Conservation (phyloP, 768 basidiomycete species). For the Hypholoma fasciculare region DNA sequence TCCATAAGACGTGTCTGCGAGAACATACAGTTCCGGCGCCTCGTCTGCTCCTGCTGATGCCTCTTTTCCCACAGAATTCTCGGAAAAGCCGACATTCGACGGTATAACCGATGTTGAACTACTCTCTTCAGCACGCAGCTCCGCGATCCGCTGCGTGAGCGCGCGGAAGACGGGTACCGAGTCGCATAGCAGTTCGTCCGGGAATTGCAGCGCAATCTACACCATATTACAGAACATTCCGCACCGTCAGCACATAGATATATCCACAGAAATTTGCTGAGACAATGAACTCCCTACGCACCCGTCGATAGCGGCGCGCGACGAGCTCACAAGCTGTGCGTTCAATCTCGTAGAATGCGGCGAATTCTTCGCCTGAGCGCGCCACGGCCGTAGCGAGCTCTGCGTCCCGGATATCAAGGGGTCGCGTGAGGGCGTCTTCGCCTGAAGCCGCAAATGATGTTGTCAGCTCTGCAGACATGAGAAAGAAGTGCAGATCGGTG, state of each 20-base stretch:
- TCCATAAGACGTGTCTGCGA: slow-evolving; percentile 98
- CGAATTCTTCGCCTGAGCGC: slow-evolving; percentile 38
- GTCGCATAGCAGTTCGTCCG: slow-evolving; percentile 86
- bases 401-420: slow-evolving; percentile 47
- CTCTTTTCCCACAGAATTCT: neutral
- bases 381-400: slow-evolving; percentile 30
- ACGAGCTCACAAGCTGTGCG: slow-evolving; percentile 63
- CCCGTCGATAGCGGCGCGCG: slow-evolving; percentile 67
- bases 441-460: slow-evolving; percentile 27
- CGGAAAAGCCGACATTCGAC: slow-evolving; percentile 12
- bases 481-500: no score
- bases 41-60: no score
- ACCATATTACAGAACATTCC: neutral
- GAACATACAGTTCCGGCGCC: slow-evolving; percentile 64
- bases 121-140: slow-evolving; percentile 7
- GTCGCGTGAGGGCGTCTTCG: slow-evolving; percentile 60
- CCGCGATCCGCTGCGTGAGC: slow-evolving; percentile 53
- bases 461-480: slow-evolving; percentile 10
- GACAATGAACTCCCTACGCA: slow-evolving; percentile 30
- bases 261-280: slow-evolving; percentile 15
- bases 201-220: slow-evolving; percentile 91
- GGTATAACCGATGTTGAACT: neutral
- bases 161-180: slow-evolving; percentile 81
- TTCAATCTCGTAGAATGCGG: slow-evolving; percentile 74
- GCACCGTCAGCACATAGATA: neutral